phyloP scores from a whole-genome alignment of 1,139 yeast genomes.

The Protomyces gravidus region DNA sequence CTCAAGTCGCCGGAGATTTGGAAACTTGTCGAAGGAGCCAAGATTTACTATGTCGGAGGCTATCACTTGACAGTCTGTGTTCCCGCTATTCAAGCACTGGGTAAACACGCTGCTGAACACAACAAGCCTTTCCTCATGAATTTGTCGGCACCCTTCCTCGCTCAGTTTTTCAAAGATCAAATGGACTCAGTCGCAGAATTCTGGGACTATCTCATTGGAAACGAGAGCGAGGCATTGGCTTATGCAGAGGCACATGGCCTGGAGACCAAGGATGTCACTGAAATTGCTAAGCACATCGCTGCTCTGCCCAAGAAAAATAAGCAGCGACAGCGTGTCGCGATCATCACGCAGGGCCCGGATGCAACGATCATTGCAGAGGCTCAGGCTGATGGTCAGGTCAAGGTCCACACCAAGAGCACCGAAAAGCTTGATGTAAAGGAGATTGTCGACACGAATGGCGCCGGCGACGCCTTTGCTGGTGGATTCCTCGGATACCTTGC shows the following conservation, averaged over 20 bases:
- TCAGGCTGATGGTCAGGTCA: conserved; percentile 41
- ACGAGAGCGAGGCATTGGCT: conserved; percentile 95
- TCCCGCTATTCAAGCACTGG: conserved; percentile 82
- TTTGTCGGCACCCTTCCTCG: conserved; percentile 94
- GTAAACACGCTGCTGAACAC: conserved; percentile 81
- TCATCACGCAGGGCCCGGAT: conserved; percentile 87
- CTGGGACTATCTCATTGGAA: conserved; percentile 88
- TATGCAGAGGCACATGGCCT: conserved; percentile 76
- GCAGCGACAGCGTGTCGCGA: conserved; percentile 64
- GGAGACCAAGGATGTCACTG: conserved; percentile 57
- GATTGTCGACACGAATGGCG: conserved; percentile 93
- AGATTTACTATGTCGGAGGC: conserved; percentile 88
- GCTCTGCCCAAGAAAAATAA: conserved; percentile 70
- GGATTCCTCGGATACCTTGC: conserved; percentile 91
- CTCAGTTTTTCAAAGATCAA: conserved; percentile 91
- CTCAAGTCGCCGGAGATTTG: conserved; percentile 87
- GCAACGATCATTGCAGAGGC: conserved; percentile 61
- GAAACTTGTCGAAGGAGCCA: conserved; percentile 75
- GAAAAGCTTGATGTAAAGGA: conserved; percentile 61
- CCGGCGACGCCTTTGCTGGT: conserved; percentile 99
- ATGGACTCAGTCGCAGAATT: conserved; percentile 75
- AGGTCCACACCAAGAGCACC: conserved; percentile 58
- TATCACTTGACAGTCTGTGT: conserved; percentile 98
- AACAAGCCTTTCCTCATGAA: conserved; percentile 74
- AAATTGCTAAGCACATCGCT: conserved; percentile 79